Percentiles rank a stretch among this genome's conserved stretches.
These are phyloP conservation scores for Cercospora janseana DNA, from an alignment of 2,329 filamentous ascomycete genomes.

Conservation along the genomic window DNA sequence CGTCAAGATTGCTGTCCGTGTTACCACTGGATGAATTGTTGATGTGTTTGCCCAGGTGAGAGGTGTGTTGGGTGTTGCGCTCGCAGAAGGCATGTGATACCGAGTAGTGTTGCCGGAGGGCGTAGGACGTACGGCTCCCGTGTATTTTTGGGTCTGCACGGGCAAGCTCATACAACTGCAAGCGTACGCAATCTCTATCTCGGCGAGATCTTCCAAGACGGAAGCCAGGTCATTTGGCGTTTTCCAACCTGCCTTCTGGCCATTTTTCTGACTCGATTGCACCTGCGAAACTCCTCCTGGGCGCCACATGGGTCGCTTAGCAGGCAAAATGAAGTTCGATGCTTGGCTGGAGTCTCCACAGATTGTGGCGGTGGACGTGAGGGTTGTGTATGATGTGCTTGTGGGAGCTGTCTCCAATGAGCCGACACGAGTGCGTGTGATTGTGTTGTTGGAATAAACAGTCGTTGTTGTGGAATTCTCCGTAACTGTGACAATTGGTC, in stretches of 20 bases:
- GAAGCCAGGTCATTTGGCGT: constrained; percentile 3
- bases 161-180: constrained; percentile 13
- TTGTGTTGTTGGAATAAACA: constrained; percentile 6
- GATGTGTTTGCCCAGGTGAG: constrained; percentile 1
- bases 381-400: constrained; percentile 8
- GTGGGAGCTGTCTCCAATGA: not conserved
- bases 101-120: not conserved
- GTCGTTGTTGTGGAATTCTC: constrained; percentile 7
- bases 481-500: not conserved
- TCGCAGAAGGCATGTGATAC: not conserved
- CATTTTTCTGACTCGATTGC: too few relatives aligned
- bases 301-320: constrained; percentile 3
- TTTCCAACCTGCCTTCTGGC: constrained; percentile 1
- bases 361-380: constrained; percentile 8
- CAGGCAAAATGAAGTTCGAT: not conserved
- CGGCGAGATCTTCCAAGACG: constrained; percentile 1
- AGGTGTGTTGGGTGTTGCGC: not conserved
- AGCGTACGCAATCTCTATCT: constrained; percentile 3
- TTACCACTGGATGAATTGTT: constrained; percentile 6
- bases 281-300: constrained; percentile 4
- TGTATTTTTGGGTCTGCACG: not conserved
- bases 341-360: constrained; percentile 5
- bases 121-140: not conserved
- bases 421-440: not conserved
- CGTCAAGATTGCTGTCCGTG: constrained; percentile 4